phyloP scores from a whole-genome alignment of 2,329 filamentous ascomycete species.

The Ceratocystis diversiconidia region DNA sequence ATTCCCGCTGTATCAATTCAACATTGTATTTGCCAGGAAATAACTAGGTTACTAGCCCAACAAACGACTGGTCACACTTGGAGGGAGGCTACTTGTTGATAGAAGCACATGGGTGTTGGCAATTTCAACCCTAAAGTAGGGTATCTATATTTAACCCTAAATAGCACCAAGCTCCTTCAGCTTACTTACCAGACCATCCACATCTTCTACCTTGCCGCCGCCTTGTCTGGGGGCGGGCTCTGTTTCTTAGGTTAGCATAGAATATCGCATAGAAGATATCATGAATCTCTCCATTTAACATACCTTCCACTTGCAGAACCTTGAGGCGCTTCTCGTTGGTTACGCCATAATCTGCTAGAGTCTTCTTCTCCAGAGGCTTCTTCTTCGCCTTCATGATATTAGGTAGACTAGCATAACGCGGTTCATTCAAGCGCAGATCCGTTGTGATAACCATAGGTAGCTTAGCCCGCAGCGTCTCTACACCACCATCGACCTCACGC shows the following conservation, averaged over 20 bases:
- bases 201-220: constrained; percentile 93
- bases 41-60: too few relatives aligned
- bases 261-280: constrained; percentile 10
- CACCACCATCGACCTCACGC: constrained; percentile 87
- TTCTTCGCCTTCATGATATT: constrained; percentile 99
- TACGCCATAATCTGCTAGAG: constrained; percentile 65
- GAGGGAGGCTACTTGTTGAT: too few relatives aligned
- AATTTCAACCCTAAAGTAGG: neutral
- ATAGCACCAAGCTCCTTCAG: constrained; percentile 91
- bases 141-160: constrained; percentile 29
- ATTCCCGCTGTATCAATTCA: too few relatives aligned
- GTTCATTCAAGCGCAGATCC: constrained; percentile 87
- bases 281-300: constrained; percentile 25
- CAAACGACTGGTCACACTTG: neutral
- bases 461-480: constrained; percentile 73
- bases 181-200: constrained; percentile 84
- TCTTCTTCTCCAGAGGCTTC: constrained; percentile 94
- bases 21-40: too few relatives aligned
- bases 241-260: constrained; percentile 22
- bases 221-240: constrained; percentile 82
- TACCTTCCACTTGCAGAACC: constrained; percentile 76
- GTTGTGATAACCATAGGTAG: constrained; percentile 91
- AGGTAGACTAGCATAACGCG: constrained; percentile 82
- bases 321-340: constrained; percentile 65
- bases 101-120: neutral